Conservation (phyloP, 2,329 filamentous ascomycete species). For the Keithomyces neogunnii region DNA sequence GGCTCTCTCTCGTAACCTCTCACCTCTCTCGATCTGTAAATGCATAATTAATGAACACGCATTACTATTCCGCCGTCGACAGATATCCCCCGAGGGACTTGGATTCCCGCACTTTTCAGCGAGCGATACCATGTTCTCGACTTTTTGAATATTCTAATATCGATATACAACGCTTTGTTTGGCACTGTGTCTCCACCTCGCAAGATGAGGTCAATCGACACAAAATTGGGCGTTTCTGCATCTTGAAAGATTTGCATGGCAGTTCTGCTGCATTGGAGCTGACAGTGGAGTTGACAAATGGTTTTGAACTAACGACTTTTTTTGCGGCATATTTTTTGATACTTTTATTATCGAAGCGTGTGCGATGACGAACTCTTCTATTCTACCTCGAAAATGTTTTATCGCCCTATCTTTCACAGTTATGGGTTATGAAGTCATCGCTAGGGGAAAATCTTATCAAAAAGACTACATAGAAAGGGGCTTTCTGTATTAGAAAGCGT, state of each 20-base stretch:
- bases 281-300: conserved; percentile 11
- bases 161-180: conserved; percentile 11
- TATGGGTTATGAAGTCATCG: conserved; percentile 38
- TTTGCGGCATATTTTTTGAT: conserved; percentile 13
- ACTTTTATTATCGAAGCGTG: conserved; percentile 11
- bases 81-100: conserved; percentile 19
- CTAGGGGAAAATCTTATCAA: conserved; percentile 29
- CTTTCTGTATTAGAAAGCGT: conserved; percentile 20
- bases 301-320: conserved; percentile 1
- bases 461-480: conserved; percentile 38
- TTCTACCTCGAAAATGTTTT: conserved; percentile 20
- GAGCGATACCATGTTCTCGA: conserved; percentile 37
- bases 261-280: conserved; percentile 9
- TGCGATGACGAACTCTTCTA: conserved; percentile 6
- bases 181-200: conserved; percentile 21
- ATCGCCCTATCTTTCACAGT: conserved; percentile 17
- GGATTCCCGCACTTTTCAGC: conserved; percentile 20
- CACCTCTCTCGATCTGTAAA: conserved; percentile 29
- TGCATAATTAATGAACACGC: conserved; percentile 38
- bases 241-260: conserved; percentile 15
- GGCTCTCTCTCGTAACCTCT: conserved; percentile 21
- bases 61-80: conserved; percentile 23
- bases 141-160: conserved; percentile 20
- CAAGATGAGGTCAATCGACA: conserved; percentile 30
- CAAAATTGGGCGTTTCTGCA: conserved; percentile 28